phyloP scores from a whole-genome alignment of 495 filamentous ascomycete genomes.

The Articulospora tetracladia region DNA sequence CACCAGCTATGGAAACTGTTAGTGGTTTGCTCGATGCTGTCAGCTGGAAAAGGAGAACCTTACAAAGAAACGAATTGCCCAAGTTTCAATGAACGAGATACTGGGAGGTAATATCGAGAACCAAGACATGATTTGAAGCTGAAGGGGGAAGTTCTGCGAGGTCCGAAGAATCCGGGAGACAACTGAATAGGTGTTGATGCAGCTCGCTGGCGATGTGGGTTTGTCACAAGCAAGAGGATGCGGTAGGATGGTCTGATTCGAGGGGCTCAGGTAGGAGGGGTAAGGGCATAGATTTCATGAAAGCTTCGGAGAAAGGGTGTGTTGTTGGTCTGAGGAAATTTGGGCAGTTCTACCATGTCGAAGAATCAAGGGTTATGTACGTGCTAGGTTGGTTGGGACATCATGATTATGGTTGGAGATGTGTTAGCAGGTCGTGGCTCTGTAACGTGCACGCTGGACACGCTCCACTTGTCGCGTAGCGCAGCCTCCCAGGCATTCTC shows the following conservation, averaged over 20 bases:
- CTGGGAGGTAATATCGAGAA: slow-evolving; percentile 61
- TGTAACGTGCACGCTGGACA: neutral
- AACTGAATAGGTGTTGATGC: neutral
- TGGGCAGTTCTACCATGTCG: neutral
- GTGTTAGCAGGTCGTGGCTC: neutral
- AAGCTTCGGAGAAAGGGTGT: neutral
- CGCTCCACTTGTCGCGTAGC: neutral
- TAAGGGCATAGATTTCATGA: neutral
- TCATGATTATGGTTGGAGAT: no score
- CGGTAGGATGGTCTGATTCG: neutral
- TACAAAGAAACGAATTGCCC: slow-evolving; percentile 63
- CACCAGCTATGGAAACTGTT: slow-evolving; percentile 45
- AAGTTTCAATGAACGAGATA: slow-evolving; percentile 56
- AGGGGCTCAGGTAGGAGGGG: neutral
- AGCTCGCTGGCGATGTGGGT: neutral
- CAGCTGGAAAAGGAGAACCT: slow-evolving; percentile 17
- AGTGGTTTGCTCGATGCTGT: neutral
- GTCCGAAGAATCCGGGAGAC: slow-evolving; percentile 8
- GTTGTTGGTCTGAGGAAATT: neutral
- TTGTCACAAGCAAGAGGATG: neutral
- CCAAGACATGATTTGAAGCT: slow-evolving; percentile 48
- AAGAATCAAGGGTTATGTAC: neutral
- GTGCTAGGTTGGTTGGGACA: neutral
- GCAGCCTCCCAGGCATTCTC: neutral
- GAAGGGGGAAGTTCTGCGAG: neutral